These are phyloP conservation scores for Moesziomyces sp. DNA, from an alignment of 1,284 basidiomycete species.

Conservation along the genomic window DNA sequence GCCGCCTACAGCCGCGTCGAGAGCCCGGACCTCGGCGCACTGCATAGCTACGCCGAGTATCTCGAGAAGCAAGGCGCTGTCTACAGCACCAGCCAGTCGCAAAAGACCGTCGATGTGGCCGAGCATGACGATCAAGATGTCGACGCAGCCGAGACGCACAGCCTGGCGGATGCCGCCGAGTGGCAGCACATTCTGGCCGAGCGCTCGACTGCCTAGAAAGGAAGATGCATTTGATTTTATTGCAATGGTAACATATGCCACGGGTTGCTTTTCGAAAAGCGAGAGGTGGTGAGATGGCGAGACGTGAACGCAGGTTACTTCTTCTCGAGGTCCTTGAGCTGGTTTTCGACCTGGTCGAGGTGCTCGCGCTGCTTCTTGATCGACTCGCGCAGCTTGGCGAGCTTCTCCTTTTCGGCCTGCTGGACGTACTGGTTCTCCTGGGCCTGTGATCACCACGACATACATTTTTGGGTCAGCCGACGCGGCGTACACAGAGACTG, in stretches of 20 bases:
- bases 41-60: conserved; percentile 35
- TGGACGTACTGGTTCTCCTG: conserved; percentile 59
- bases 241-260: not conserved
- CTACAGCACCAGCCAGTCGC: not conserved
- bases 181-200: conserved; percentile 36
- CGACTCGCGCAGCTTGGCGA: conserved; percentile 53
- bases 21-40: conserved; percentile 39
- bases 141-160: conserved; percentile 20
- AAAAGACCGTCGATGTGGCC: conserved; percentile 2
- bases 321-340: conserved; percentile 56
- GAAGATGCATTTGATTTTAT: conserved; percentile 3
- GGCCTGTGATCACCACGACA: conserved; percentile 17
- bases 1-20: conserved; percentile 44
- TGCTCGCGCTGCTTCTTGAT: conserved; percentile 58
- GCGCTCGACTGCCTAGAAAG: conserved; percentile 23
- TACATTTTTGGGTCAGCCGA: no score
- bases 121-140: conserved; percentile 11
- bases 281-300: conserved; percentile 11
- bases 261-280: not conserved
- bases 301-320: conserved; percentile 22
- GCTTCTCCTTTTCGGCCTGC: conserved; percentile 61
- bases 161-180: conserved; percentile 19
- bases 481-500: no score
- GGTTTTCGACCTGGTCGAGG: conserved; percentile 51
- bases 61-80: conserved; percentile 27